A percentile compares a stretch with the other conserved stretches of the same genome.
Evolutionary conservation across 148 eudicot species (phyloP).

Genomic region (Persicaria maculosa): DNA sequence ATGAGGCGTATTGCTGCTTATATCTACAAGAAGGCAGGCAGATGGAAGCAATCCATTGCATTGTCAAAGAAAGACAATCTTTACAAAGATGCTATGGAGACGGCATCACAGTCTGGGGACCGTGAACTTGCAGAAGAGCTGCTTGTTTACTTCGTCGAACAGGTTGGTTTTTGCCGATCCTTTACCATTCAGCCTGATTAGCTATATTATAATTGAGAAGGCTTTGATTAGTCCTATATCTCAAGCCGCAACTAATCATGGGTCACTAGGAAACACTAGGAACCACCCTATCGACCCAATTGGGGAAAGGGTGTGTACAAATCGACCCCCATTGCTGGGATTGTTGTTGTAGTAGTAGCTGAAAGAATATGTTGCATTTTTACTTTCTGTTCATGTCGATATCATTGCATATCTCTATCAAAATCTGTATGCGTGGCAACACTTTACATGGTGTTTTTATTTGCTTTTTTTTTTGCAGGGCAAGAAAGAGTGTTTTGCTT

Average conservation of each 20-base stretch:
- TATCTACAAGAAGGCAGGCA: slow-evolving; percentile 92
- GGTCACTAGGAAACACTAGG: background rate
- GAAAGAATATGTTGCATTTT: background rate
- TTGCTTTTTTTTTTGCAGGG: slow-evolving; percentile 48
- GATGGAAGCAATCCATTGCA: slow-evolving; percentile 97
- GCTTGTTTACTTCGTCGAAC: slow-evolving; percentile 88
- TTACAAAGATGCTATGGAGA: slow-evolving; percentile 98
- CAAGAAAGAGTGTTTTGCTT: slow-evolving; percentile 95
- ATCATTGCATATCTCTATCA: background rate
- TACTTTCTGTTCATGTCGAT: background rate
- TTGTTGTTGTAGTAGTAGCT: background rate
- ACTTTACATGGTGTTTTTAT: slow-evolving; percentile 3
- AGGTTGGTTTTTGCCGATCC: slow-evolving; percentile 31
- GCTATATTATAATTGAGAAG: background rate
- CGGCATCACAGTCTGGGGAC: slow-evolving; percentile 97
- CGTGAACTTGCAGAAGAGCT: slow-evolving; percentile 97
- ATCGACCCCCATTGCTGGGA: too few relatives aligned
- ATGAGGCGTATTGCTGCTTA: slow-evolving; percentile 98
- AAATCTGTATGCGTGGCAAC: background rate
- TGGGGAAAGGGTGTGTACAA: too few relatives aligned
- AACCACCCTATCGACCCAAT: too few relatives aligned
- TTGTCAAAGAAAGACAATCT: slow-evolving; percentile 86
- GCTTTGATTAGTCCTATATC: background rate
- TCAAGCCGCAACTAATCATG: background rate
- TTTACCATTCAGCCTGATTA: background rate